phyloP scores from a whole-genome alignment of 2,329 filamentous ascomycete species.

The Aaosphaeria arxii region DNA sequence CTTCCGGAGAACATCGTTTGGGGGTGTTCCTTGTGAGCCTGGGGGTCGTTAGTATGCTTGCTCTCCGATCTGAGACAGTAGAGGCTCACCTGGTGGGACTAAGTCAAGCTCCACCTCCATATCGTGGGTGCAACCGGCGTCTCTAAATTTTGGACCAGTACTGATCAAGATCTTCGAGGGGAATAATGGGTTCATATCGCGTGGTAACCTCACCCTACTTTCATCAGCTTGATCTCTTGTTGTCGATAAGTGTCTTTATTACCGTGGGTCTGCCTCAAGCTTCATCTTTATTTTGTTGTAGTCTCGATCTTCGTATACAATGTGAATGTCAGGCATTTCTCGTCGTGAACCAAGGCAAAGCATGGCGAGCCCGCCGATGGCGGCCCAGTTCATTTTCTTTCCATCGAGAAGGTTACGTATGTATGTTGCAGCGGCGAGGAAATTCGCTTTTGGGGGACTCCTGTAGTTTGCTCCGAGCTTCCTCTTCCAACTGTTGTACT shows the following conservation, averaged over 20 bases:
- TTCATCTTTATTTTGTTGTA: slow-evolving; percentile 25
- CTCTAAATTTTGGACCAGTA: slow-evolving; percentile 30
- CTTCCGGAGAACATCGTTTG: slow-evolving; percentile 17
- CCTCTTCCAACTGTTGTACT: slow-evolving; percentile 19
- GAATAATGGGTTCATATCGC: slow-evolving; percentile 28
- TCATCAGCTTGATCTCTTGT: slow-evolving; percentile 8
- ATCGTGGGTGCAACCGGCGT: slow-evolving; percentile 20
- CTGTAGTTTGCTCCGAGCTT: slow-evolving; percentile 12
- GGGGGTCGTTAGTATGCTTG: slow-evolving; percentile 4
- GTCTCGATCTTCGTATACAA: slow-evolving; percentile 32
- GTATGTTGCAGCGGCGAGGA: slow-evolving; percentile 26
- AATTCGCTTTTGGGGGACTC: slow-evolving; percentile 21
- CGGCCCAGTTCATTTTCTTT: slow-evolving; percentile 30
- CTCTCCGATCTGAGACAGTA: neutral
- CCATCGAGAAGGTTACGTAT: slow-evolving; percentile 25
- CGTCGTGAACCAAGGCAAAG: slow-evolving; percentile 29
- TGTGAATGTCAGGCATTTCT: slow-evolving; percentile 28
- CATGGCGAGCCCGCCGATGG: slow-evolving; percentile 29
- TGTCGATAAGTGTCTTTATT: slow-evolving; percentile 1
- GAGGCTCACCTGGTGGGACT: slow-evolving; percentile 24
- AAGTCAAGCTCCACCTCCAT: slow-evolving; percentile 29
- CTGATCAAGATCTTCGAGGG: slow-evolving; percentile 26
- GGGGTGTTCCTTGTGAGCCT: slow-evolving; percentile 28
- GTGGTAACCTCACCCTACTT: slow-evolving; percentile 21
- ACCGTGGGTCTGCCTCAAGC: slow-evolving; percentile 26